A percentile compares a stretch with the other conserved stretches of the same genome.
Conservation (phyloP, 1,284 basidiomycete genomes). For the Cutaneotrichosporon mucoides region DNA sequence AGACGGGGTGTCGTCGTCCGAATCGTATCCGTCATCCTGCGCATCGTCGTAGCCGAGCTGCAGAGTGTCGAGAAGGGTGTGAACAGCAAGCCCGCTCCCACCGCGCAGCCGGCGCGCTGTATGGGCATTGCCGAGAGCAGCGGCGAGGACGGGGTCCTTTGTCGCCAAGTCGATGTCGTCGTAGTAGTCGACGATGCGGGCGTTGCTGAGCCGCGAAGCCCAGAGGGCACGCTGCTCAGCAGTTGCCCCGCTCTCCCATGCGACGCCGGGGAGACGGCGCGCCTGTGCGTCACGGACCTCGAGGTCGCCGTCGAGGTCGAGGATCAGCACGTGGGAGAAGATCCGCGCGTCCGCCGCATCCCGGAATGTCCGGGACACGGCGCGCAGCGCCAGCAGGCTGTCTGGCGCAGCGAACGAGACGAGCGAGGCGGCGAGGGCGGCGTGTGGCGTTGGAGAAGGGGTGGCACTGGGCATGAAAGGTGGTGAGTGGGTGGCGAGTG, state of each 20-base stretch:
- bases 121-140: background rate
- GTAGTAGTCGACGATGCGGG: constrained; percentile 8
- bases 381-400: constrained; percentile 4
- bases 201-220: background rate
- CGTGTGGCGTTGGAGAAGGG: background rate
- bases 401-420: background rate
- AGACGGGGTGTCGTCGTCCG: background rate
- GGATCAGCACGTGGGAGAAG: background rate
- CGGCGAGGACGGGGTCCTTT: constrained; percentile 3
- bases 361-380: background rate
- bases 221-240: background rate
- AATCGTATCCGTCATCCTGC: background rate
- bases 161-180: constrained; percentile 3
- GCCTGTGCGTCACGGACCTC: constrained; percentile 3
- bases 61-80: constrained; percentile 4
- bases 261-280: constrained; percentile 6
- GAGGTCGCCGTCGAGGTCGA: constrained; percentile 4
- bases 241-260: background rate
- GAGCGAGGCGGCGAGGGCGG: constrained; percentile 1
- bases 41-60: constrained; percentile 3
- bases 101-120: constrained; percentile 3
- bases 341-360: constrained; percentile 4
- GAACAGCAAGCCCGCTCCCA: background rate
- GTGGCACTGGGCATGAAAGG: background rate
- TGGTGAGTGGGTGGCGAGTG: background rate